phyloP scores from a whole-genome alignment of 208 protist genomes.

The Acanthamoeba culbertsoni region DNA sequence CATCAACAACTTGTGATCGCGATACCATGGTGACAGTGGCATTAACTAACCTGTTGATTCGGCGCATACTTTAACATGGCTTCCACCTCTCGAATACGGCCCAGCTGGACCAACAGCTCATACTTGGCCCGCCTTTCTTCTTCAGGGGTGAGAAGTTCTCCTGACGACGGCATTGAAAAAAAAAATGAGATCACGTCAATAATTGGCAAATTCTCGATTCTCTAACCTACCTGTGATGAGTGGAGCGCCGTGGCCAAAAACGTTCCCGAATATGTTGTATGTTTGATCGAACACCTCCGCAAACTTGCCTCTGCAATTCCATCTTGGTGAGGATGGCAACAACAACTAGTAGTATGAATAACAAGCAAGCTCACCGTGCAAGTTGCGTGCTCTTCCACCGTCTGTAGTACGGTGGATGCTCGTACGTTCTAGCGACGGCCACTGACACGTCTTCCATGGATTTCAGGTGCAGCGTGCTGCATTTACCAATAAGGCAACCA shows the following conservation, averaged over 20 bases:
- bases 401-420: background rate
- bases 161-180: no score
- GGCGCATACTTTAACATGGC: background rate
- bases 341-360: background rate
- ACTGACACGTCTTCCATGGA: background rate
- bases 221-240: no score
- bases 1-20: background rate
- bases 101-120: background rate
- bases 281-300: background rate
- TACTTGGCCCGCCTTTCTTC: background rate
- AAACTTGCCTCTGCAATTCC: background rate
- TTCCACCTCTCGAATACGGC: background rate
- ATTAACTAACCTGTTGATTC: no score
- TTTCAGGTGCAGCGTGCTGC: background rate
- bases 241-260: background rate
- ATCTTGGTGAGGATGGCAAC: background rate
- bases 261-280: background rate
- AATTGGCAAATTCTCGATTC: background rate
- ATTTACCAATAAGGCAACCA: no score
- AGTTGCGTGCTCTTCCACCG: background rate
- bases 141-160: background rate
- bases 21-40: background rate
- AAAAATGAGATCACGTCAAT: background rate
- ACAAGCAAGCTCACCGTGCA: background rate
- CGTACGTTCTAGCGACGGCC: background rate